phyloP scores from a whole-genome alignment of 192 early-diverging fungal genomes.

The Entomortierella chlamydospora region DNA sequence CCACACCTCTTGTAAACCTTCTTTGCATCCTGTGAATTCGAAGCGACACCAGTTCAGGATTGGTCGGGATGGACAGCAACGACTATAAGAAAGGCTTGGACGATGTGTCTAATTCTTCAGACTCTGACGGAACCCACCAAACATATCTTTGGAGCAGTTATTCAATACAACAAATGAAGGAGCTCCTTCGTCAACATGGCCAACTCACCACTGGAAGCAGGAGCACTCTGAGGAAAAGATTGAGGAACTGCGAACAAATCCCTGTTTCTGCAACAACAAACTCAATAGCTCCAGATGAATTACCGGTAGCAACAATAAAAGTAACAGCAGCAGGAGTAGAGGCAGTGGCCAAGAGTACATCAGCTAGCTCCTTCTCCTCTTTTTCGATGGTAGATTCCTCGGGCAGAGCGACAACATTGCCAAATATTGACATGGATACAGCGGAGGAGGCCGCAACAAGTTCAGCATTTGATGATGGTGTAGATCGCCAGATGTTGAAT shows the following conservation, averaged over 20 bases:
- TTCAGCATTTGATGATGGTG: conserved; percentile 6
- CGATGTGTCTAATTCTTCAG: conserved; percentile 8
- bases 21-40: no score
- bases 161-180: conserved; percentile 19
- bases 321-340: background rate
- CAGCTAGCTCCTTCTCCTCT: background rate
- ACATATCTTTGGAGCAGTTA: conserved; percentile 31
- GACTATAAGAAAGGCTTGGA: conserved; percentile 23
- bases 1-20: no score
- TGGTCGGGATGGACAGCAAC: background rate
- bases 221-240: conserved; percentile 23
- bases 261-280: background rate
- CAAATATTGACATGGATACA: background rate
- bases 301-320: background rate
- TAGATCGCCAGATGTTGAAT: background rate
- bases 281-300: background rate
- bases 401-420: background rate
- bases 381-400: background rate
- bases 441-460: background rate
- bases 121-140: conserved; percentile 1
- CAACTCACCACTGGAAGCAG: conserved; percentile 26
- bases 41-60: conserved; percentile 6
- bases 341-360: no score
- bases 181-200: conserved; percentile 31
- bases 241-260: conserved; percentile 2